phyloP scores from a whole-genome alignment of 2,329 filamentous ascomycete genomes.

The Sporothrix brunneoviolacea region DNA sequence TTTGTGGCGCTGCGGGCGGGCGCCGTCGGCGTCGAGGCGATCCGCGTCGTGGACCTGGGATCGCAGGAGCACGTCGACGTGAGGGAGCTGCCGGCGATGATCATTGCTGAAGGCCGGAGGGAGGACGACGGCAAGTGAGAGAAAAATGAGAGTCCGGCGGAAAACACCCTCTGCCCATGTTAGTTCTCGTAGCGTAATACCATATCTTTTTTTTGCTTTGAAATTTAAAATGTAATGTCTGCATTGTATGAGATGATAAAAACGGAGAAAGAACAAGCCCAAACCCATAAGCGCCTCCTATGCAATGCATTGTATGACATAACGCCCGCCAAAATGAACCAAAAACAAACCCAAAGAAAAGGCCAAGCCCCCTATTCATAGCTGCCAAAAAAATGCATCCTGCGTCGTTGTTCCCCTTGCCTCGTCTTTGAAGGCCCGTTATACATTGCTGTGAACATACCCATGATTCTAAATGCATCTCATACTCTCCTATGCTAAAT shows the following conservation, averaged over 20 bases:
- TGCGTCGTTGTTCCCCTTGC: too few relatives aligned
- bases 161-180: too few relatives aligned
- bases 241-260: background rate
- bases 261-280: too few relatives aligned
- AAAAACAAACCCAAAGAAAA: too few relatives aligned
- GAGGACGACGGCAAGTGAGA: slow-evolving; percentile 12
- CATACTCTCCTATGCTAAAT: slow-evolving; percentile 18
- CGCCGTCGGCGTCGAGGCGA: slow-evolving; percentile 62
- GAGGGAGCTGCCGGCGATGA: slow-evolving; percentile 63
- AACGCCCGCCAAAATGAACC: too few relatives aligned
- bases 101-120: slow-evolving; percentile 37
- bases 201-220: background rate
- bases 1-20: slow-evolving; percentile 64
- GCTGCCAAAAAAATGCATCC: too few relatives aligned
- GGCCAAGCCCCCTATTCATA: too few relatives aligned
- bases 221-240: background rate
- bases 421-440: too few relatives aligned
- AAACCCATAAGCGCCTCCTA: slow-evolving; percentile 1
- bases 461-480: slow-evolving; percentile 5
- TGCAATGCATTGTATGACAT: background rate
- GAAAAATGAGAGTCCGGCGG: too few relatives aligned
- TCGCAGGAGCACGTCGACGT: slow-evolving; percentile 74
- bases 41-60: slow-evolving; percentile 65
- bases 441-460: too few relatives aligned
- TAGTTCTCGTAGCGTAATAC: background rate